Evolutionary conservation across 495 filamentous ascomycete species (phyloP), one percentile per base, ranked within the genome.

Genomic region (Rhizodiscina lignyota): DNA sequence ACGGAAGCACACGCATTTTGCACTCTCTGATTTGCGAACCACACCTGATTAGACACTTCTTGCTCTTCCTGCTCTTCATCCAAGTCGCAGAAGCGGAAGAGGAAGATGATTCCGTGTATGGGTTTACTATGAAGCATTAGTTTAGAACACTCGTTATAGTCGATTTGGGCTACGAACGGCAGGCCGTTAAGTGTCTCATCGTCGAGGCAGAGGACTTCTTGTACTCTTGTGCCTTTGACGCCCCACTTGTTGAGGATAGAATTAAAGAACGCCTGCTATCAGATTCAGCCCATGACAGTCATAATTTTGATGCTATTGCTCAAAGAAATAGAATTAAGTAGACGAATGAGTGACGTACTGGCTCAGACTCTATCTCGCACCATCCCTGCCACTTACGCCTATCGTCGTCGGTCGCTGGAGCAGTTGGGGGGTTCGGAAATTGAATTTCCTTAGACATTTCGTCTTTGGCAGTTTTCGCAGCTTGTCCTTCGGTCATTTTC

Each of bases 11-110:
- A 97, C 11, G 82, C 73, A 58, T 89, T 89, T 19, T 68, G 62
- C 2, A 72, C 72, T 0, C 82, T 79, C 60, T 96, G 89, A 46
- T 94, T 94, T 11, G 84, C 84, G 56, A 94, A 94, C 89, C 89
- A 97, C 20, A 94, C 54, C 4, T 74, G 62, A 13, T 74, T 60
- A 0, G 80, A 77, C 40, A 76, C 80, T 27, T 48, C 64, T 8
- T 60, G 51, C 44, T 70, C 67, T 41, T 74, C 61, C 36, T 69
- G 65, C 1, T 67, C 56, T 4, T 58, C 48, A 41, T 77, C 68
- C 40, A 77, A 68, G 39, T 71, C 62, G 29, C 69, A 59, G 56
- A 74, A 83, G 39, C 76, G 68, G 47, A 79, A 87, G 4, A 92
- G 68, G 41, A 93, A 91, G 18, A 96, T 74, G 11, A 94, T 53